Conservation (phyloP, 2,329 filamentous ascomycete species). For the Fusarium nygamai region DNA sequence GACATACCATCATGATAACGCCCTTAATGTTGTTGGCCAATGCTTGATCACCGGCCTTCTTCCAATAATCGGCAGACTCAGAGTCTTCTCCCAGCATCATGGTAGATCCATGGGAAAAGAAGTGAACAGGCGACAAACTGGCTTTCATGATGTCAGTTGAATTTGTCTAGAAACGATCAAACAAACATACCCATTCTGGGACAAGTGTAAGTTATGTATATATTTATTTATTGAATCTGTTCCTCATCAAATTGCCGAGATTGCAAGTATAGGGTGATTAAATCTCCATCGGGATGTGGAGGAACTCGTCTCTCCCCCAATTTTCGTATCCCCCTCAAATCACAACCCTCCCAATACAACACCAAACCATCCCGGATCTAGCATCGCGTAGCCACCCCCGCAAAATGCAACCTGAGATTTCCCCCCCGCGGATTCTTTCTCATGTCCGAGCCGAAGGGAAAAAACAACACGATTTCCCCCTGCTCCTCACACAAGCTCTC, state of each 20-base stretch:
- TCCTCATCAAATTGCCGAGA: not conserved
- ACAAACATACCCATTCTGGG: not conserved
- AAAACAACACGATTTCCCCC: conserved; percentile 8
- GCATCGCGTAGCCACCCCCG: conserved; percentile 3
- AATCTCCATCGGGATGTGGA: conserved; percentile 15
- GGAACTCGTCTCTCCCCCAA: not conserved
- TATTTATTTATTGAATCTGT: not conserved
- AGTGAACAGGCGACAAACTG: conserved; percentile 30
- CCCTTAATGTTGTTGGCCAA: conserved; percentile 34
- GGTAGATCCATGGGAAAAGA: conserved; percentile 41
- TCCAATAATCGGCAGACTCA: conserved; percentile 35
- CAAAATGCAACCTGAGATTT: not conserved
- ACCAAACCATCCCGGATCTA: not conserved
- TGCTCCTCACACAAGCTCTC: not conserved
- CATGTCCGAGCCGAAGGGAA: conserved; percentile 12
- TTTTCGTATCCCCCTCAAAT: not conserved
- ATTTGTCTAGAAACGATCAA: not conserved
- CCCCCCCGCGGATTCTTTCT: not conserved
- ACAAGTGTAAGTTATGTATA: not conserved
- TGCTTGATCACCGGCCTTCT: conserved; percentile 36
- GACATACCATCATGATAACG: conserved; percentile 34
- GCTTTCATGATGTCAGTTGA: conserved; percentile 10
- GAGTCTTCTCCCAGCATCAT: conserved; percentile 42
- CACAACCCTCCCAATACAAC: not conserved
- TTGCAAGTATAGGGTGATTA: not conserved